Evolutionary conservation across 2,329 filamentous ascomycete species (phyloP), one percentile per base, ranked within the genome.

Genomic region (Trichophyton benhamiae): DNA sequence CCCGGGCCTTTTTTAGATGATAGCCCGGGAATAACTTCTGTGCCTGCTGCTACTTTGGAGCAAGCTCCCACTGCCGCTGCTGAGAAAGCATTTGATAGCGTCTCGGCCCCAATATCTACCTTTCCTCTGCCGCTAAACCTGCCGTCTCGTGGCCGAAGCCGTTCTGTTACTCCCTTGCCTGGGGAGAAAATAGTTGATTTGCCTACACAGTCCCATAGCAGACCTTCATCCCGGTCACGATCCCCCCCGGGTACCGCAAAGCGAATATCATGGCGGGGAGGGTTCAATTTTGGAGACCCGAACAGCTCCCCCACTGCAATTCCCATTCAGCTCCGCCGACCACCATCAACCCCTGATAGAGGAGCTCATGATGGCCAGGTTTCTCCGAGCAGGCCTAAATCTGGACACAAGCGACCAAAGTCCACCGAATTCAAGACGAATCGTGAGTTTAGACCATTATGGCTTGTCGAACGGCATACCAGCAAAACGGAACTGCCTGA

Each of bases 401-500:
- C 71, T 11, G 75, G 78, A 36, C 77, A 79, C 63, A 71, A 72
- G 53, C 77, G 80, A 41, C 73, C 77, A 0, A 75, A 73, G 59
- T 83, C 80, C 0, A 75, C 76, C 3, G 80, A 83, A 64, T 82
- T 82, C 68, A 78, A 75, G 63, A 74, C 73, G 41, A 76, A 73
- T 17, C 82, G 82, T 60, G 89, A 94, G 69, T 86, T 91, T 68
- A 86, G 88, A 66, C 91, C 91, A 0, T 76, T 96, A 7, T 92
- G 88, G 73, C 84, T 96, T 22, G 83, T 95, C 5, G 88, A 95
- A 72, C 84, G 79, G 33, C 82, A 80, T 65, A 65, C 70, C 8
- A 69, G 65, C 17, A 79, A 80, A 67, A 68, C 71, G 17, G 75
- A 71, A 64, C 70, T 68, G 15, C 71, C 76, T 44, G 64, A 65